Base-by-base conservation (phyloP, 176 grass and related monocot species). In the maize (Zea mays) region DNA sequence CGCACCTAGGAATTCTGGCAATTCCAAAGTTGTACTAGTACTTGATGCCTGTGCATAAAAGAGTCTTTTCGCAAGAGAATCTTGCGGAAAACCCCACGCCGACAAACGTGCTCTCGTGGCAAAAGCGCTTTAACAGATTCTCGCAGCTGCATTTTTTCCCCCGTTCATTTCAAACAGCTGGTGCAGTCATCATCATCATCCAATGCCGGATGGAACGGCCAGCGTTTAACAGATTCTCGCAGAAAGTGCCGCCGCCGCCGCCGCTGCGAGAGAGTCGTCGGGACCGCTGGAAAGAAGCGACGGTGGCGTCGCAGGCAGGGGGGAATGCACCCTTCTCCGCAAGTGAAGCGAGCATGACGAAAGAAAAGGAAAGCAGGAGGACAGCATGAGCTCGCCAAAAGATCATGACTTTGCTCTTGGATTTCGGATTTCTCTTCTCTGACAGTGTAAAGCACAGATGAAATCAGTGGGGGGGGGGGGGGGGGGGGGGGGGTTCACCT, bases 81-180 rank as follows among this genome's bases (percentile, higher is more conserved):
- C 83, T 85, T 59, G 40, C 2, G 66, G 48, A 82, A 61, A 77
- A 54, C 65, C 73, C 78, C 67, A 64, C 63, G 38, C n/a, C 35
- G 27, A 62, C 60, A 67, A 52, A 67, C 83, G 44, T 78, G 60
- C 67, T 27, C 61, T 82, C 67, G 17, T 69, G 63, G 10, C 27
- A 45, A 75, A 88, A 74, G 80, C 65, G 16, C 80, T 83, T 83
- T 87, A n/a, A n/a, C n/a, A n/a, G n/a, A n/a, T n/a, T n/a, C n/a
- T n/a, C n/a, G n/a, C n/a, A 69, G 27, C 34, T 36, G 27, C 5
- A 71, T 6, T 19, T 27, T 27, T 27, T 27, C 1, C 27, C 27
- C 27, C 27, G 1, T 27, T 27, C 27, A 27, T 27, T 27, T 27
- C 27, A 69, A 49, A 66, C 57, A 76, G 40, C 17, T 39, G 71